A percentile compares a stretch with the other conserved stretches of the same genome.
Evolutionary conservation across 495 filamentous ascomycete genomes (phyloP).

Genomic region (Hyaloscypha finlandica): DNA sequence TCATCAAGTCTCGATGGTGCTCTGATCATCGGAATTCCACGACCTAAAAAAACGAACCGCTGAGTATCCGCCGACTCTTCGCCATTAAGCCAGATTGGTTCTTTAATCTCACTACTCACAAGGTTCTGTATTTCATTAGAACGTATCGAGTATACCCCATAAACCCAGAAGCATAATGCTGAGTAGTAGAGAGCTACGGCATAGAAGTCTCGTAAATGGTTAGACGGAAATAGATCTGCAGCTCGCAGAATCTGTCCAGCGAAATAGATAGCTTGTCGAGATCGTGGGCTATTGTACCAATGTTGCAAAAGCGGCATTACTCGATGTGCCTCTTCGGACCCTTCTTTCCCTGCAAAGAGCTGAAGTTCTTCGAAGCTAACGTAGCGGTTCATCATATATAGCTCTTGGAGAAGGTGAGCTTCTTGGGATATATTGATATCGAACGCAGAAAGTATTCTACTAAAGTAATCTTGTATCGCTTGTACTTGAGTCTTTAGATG

Average conservation of each 20-base stretch:
- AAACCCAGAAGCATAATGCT: conserved; percentile 59
- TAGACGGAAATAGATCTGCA: conserved; percentile 47
- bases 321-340: conserved; percentile 57
- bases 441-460: too few species aligned
- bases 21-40: too few species aligned
- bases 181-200: conserved; percentile 62
- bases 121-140: conserved; percentile 23
- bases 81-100: too few species aligned
- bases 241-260: conserved; percentile 60
- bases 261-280: conserved; percentile 59
- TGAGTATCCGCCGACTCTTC: too few species aligned
- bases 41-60: too few species aligned
- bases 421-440: too few species aligned
- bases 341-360: conserved; percentile 62
- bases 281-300: conserved; percentile 52
- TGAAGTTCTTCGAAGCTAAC: conserved; percentile 65
- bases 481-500: too few species aligned
- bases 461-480: too few species aligned
- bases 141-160: conserved; percentile 44
- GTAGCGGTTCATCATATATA: conserved; percentile 59
- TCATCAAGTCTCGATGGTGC: too few species aligned
- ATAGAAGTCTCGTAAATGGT: conserved; percentile 57
- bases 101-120: too few species aligned
- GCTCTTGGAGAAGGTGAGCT: too few species aligned
- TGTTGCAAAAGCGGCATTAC: conserved; percentile 53